Evolutionary conservation across 1,284 basidiomycete genomes (phyloP).

Genomic region (Gomphus bonarii): DNA sequence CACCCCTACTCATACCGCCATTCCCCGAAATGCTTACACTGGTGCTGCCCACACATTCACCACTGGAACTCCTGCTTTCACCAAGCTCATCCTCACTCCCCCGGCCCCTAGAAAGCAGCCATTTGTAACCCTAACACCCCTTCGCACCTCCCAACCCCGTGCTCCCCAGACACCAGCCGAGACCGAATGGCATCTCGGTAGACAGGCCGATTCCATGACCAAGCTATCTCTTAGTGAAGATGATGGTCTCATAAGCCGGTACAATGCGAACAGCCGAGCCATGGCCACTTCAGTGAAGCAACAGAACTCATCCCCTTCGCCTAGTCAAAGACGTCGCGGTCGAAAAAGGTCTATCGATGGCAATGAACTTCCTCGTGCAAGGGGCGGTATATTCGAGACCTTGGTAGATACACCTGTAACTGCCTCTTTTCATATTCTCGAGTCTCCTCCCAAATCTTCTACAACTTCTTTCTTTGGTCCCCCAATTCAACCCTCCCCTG

Average conservation of each 20-base stretch:
- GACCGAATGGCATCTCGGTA: constrained; percentile 48
- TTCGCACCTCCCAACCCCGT: constrained; percentile 41
- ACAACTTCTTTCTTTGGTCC: constrained; percentile 4
- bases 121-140: constrained; percentile 56
- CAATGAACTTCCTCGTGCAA: constrained; percentile 7
- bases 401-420: constrained; percentile 3
- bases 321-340: neutral
- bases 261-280: neutral
- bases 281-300: neutral
- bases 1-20: neutral
- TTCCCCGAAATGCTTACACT: neutral
- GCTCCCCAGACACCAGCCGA: constrained; percentile 53
- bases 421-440: constrained; percentile 3
- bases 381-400: constrained; percentile 7
- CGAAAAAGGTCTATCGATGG: constrained; percentile 9
- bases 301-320: constrained; percentile 4
- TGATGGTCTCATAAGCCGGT: neutral
- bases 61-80: neutral
- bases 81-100: neutral
- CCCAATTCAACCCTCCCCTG: constrained; percentile 1
- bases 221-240: constrained; percentile 50
- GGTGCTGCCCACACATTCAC: neutral
- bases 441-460: neutral
- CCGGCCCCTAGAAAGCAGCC: constrained; percentile 11
- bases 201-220: constrained; percentile 57